Conservation (phyloP, 352 stramenopile species). For the Phytopythium boreale region DNA sequence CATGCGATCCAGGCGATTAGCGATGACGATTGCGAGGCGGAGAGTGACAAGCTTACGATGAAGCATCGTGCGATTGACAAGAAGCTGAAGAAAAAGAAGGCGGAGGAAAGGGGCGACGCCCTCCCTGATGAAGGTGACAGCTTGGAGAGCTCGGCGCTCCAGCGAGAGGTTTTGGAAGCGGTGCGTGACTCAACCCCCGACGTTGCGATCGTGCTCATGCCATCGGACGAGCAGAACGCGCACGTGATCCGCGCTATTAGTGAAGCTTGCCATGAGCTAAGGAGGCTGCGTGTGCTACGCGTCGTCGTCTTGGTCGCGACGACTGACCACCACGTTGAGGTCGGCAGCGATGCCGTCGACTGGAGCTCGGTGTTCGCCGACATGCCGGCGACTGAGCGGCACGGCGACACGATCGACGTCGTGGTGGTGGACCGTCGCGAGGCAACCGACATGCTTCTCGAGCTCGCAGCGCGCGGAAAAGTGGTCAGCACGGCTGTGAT, state of each 20-base stretch:
- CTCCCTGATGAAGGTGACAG: not conserved
- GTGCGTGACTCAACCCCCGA: constrained; percentile 35
- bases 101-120: not conserved
- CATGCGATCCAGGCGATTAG: constrained; percentile 35
- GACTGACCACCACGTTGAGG: constrained; percentile 12
- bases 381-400: constrained; percentile 48
- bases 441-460: constrained; percentile 65
- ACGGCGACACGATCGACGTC: constrained; percentile 64
- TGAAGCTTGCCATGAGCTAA: constrained; percentile 40
- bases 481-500: constrained; percentile 53
- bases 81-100: not conserved
- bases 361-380: constrained; percentile 48
- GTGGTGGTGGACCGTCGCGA: constrained; percentile 56
- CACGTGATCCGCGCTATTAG: constrained; percentile 48
- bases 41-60: constrained; percentile 16
- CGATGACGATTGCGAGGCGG: constrained; percentile 3
- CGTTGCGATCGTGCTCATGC: constrained; percentile 64
- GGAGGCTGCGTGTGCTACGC: constrained; percentile 43
- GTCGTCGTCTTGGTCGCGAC: constrained; percentile 54
- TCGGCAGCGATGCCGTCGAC: constrained; percentile 14
- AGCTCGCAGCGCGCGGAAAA: constrained; percentile 57
- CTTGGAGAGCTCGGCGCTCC: not conserved
- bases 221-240: constrained; percentile 50
- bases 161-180: constrained; percentile 24
- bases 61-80: not conserved